Conservation (phyloP, 495 filamentous ascomycete species). For the Neurospora discreta region DNA sequence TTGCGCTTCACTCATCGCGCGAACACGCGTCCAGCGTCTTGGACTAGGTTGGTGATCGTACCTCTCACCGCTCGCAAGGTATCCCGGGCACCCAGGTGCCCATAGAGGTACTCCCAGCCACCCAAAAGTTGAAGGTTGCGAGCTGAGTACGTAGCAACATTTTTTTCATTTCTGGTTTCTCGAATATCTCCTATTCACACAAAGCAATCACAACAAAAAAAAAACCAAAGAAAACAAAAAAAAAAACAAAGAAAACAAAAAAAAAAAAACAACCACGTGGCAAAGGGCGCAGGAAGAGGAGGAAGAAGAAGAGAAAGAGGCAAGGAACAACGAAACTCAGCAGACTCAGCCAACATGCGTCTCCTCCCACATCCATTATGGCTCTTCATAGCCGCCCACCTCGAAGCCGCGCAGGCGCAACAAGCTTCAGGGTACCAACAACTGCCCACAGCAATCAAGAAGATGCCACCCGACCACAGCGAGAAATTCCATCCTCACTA, state of each 20-base stretch:
- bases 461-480: slow-evolving; percentile 72
- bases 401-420: slow-evolving; percentile 13
- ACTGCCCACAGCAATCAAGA: slow-evolving; percentile 42
- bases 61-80: neutral
- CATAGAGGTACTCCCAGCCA: neutral
- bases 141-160: neutral
- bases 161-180: neutral
- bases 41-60: neutral
- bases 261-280: neutral
- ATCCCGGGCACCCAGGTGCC: neutral
- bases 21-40: neutral
- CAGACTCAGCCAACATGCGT: slow-evolving; percentile 24
- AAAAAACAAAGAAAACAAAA: neutral
- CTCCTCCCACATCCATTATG: slow-evolving; percentile 40
- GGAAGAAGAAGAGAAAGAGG: neutral
- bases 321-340: neutral
- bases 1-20: neutral
- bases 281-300: neutral
- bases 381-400: slow-evolving; percentile 31
- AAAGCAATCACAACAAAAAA: neutral
- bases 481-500: slow-evolving; percentile 73
- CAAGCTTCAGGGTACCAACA: slow-evolving; percentile 6
- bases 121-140: neutral
- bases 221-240: neutral
- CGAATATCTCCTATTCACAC: neutral